Evolutionary conservation across 129 eudicot species (phyloP), one percentile per base, ranked within the genome.

Genomic region (Helianthus annuus): DNA sequence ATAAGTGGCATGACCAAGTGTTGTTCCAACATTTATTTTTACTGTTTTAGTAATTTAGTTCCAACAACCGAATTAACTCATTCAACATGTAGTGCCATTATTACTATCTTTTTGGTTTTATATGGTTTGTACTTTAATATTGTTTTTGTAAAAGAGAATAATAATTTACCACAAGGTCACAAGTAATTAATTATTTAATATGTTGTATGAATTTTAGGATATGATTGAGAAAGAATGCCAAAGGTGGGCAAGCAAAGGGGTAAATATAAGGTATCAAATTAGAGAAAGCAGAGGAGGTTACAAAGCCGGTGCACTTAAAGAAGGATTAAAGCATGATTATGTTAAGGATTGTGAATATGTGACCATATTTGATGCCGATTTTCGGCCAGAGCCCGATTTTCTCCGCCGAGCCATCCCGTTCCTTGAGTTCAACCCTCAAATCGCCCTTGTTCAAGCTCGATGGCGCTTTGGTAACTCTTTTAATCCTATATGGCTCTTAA

Each of bases 291-390:
- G 99, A 52, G 99, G 92, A 17, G 99, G 99, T 49, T 94, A 94
- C 83, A 94, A 94, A 45, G 99, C 99, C 3, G 99, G 99, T 44
- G 99, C 99, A 4, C 99, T 94, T 75, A 94, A 94, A 77, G 99
- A 94, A 77, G 99, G 99, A 11, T 72, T 94, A 55, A 90, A 86
- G 70, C 92, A 75, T 45, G 94, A 86, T 60, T 94, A 94, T 67
- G 97, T 94, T 45, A 86, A 94, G 45, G 84, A 86, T 2, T 94
- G 99, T 64, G 99, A 94, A 46, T 94, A 82, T 29, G 99, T 94
- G 0, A 91, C 85, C 55, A 94, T 94, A 68, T 94, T 94, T 68
- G 99, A 94, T 65, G 99, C 99, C 13, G 99, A 94, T 83, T 94
- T 94, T 66, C 91, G 96, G 3, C 99, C 99, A 4, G 99, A 94